Conservation (phyloP, 352 stramenopile species). For the Pythium sp. region DNA sequence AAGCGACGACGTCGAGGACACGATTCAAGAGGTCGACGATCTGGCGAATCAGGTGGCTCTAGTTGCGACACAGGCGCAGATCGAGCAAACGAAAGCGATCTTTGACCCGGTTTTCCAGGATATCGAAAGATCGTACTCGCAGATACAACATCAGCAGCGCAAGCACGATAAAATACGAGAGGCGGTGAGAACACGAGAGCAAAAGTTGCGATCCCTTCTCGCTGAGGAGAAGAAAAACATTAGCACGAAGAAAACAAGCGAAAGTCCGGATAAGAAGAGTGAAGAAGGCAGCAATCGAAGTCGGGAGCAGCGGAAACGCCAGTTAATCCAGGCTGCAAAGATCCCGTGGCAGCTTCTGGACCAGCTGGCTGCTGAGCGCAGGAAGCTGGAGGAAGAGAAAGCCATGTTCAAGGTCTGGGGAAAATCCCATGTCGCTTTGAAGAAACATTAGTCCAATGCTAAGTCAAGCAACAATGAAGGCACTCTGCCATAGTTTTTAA, state of each 20-base stretch:
- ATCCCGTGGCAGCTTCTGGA: constrained; percentile 76
- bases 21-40: constrained; percentile 28
- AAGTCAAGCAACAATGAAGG: not conserved
- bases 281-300: not conserved
- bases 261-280: constrained; percentile 5
- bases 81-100: constrained; percentile 56
- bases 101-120: constrained; percentile 65
- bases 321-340: constrained; percentile 38
- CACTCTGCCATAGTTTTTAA: constrained; percentile 4
- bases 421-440: constrained; percentile 19
- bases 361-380: constrained; percentile 44
- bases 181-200: not conserved
- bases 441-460: not conserved
- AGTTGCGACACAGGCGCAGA: constrained; percentile 40
- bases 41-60: constrained; percentile 49
- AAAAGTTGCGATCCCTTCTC: not conserved
- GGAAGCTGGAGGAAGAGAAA: constrained; percentile 53
- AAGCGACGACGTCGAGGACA: constrained; percentile 23
- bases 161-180: constrained; percentile 17
- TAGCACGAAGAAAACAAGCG: not conserved
- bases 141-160: constrained; percentile 37
- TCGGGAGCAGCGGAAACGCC: constrained; percentile 30
- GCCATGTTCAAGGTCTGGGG: constrained; percentile 56
- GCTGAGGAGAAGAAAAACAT: not conserved
- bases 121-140: constrained; percentile 43